These are phyloP conservation scores for Metarhizium anisopliae DNA, from an alignment of 2,329 filamentous ascomycete genomes.

Conservation along the genomic window DNA sequence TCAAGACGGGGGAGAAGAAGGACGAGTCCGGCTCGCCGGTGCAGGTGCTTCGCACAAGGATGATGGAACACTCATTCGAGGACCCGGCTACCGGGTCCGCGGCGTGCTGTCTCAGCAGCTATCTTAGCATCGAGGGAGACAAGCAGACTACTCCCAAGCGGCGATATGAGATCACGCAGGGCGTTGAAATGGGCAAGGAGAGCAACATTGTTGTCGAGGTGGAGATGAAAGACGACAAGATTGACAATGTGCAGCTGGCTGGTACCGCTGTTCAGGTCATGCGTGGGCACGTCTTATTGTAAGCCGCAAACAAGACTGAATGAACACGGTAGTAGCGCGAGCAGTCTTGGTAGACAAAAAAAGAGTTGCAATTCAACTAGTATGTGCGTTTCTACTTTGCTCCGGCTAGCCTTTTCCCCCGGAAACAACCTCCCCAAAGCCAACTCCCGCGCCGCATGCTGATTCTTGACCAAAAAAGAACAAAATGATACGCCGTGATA, in stretches of 20 bases:
- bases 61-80: constrained; percentile 45
- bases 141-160: constrained; percentile 18
- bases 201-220: constrained; percentile 43
- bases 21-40: constrained; percentile 17
- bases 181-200: constrained; percentile 57
- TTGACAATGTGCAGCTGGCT: constrained; percentile 22
- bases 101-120: constrained; percentile 46
- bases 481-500: constrained; percentile 12
- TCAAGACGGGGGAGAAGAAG: constrained; percentile 25
- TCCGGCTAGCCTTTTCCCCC: neutral
- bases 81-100: constrained; percentile 58
- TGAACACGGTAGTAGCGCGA: neutral
- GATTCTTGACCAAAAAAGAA: constrained; percentile 3
- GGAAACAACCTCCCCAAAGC: constrained; percentile 2
- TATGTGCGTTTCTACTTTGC: constrained; percentile 1
- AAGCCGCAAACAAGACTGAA: neutral
- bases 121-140: constrained; percentile 37
- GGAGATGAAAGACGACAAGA: constrained; percentile 18
- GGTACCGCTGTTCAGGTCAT: constrained; percentile 27
- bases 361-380: neutral
- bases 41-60: constrained; percentile 44
- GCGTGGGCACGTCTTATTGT: constrained; percentile 22
- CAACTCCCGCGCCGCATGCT: constrained; percentile 8
- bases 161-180: constrained; percentile 50
- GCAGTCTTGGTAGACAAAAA: constrained; percentile 10